Conservation (phyloP, 2,329 filamentous ascomycete species). For the Corinectria fuckeliana region DNA sequence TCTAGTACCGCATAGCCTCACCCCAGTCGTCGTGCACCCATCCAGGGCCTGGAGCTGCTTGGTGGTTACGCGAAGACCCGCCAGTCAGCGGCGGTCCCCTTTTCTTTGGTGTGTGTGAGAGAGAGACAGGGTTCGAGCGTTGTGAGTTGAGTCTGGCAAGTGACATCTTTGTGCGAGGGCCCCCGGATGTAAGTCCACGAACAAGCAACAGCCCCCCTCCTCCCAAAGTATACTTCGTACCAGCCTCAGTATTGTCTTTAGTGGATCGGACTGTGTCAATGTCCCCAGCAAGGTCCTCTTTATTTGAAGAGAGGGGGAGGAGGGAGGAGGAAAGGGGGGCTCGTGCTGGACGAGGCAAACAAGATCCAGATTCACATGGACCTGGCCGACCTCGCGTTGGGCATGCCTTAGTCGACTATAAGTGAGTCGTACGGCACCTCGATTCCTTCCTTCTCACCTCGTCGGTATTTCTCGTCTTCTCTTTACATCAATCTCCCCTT, state of each 20-base stretch:
- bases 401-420: slow-evolving; percentile 26
- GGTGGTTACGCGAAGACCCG: slow-evolving; percentile 12
- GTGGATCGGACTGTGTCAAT: slow-evolving; percentile 20
- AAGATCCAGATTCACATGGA: slow-evolving; percentile 11
- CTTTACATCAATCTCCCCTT: slow-evolving; percentile 22
- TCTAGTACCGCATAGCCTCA: slow-evolving; percentile 22
- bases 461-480: slow-evolving; percentile 9
- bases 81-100: background rate
- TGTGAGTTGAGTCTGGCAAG: slow-evolving; percentile 22
- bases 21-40: slow-evolving; percentile 20
- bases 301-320: slow-evolving; percentile 3
- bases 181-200: slow-evolving; percentile 17
- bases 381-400: background rate
- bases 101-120: too few relatives aligned
- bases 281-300: slow-evolving; percentile 15
- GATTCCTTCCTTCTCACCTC: slow-evolving; percentile 16
- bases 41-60: slow-evolving; percentile 13
- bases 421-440: slow-evolving; percentile 35
- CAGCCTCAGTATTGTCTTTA: slow-evolving; percentile 21
- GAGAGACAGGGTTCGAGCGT: slow-evolving; percentile 2
- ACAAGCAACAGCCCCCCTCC: too few relatives aligned
- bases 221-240: slow-evolving; percentile 2
- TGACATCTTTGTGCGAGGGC: slow-evolving; percentile 36
- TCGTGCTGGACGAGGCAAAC: slow-evolving; percentile 25
- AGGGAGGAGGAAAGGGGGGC: slow-evolving; percentile 1